Base-by-base conservation (phyloP, 768 basidiomycete species). In the Lentinus brumalis region DNA sequence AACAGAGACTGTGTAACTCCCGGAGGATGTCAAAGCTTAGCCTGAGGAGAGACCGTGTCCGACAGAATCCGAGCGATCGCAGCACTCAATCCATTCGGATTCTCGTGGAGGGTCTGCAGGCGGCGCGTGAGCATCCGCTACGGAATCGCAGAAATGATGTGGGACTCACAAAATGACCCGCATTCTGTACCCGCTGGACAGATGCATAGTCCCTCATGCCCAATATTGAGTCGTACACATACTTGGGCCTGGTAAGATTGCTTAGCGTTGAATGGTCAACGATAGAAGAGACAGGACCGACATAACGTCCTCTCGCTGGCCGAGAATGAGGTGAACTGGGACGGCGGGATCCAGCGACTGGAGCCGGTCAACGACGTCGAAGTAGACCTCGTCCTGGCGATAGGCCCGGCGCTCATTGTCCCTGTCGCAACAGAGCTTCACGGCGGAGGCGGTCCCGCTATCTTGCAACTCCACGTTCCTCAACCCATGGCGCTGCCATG, bases 221-320 rank as follows among this genome's bases (percentile, higher is more conserved):
- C 4, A 47, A 9, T 4, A 47, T 18, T 6, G 46, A 47, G 10
- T 21, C n/a, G 26, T 47, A 12, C 4, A 18, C n/a, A 8, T 21
- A 47, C n/a, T 26, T 11, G 5, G 46, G 46, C 6, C 46, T 47
- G 21, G 6, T 47, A 18, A 26, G 46, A 47, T 21, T 47, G 6
- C 6, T 11, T 26, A 9, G n/a, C 10, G 26, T 26, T 26, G 21
- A 26, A 26, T 26, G 46, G 46, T 21, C 10, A 21, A 26, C n/a
- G 4, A 26, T 5, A 47, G 46, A 7, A 11, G 21, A 47, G 6
- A 21, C n/a, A 47, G 10, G 46, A 4, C 9, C 42, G 11, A 59
- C 60, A 65, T 59, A 35, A 60, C 35, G 40, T 62, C 60, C 10
- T n/a, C 32, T 1, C 60, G 60, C 15, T 53, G 57, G 21, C 64